Conservation (phyloP, 2,329 filamentous ascomycete genomes). For the Penicillium sclerotigenum region DNA sequence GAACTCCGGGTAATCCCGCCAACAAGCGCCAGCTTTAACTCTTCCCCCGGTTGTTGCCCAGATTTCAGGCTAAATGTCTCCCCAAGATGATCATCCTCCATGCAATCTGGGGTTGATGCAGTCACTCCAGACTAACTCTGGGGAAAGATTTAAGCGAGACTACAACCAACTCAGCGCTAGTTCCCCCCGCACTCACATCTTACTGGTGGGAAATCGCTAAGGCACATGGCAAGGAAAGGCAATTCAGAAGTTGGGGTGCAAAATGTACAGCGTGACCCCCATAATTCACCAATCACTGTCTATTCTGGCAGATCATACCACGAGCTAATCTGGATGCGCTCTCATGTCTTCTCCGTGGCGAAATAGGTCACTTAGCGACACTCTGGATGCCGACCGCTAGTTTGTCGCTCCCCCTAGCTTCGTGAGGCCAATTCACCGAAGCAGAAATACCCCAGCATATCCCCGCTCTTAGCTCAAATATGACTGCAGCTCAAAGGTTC, state of each 20-base stretch:
- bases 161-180: neutral
- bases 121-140: neutral
- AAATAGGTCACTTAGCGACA: constrained; percentile 9
- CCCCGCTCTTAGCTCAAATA: neutral
- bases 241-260: neutral
- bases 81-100: neutral
- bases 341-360: constrained; percentile 17
- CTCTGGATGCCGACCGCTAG: neutral
- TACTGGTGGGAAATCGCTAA: constrained; percentile 18
- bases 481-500: neutral
- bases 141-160: neutral
- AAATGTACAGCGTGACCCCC: constrained; percentile 5
- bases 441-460: constrained; percentile 12
- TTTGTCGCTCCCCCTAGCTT: constrained; percentile 1
- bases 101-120: neutral
- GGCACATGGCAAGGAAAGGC: neutral
- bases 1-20: neutral
- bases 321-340: neutral
- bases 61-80: constrained; percentile 8
- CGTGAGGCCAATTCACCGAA: neutral
- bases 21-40: constrained; percentile 1
- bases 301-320: neutral
- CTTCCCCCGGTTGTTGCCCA: neutral
- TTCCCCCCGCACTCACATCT: constrained; percentile 1
- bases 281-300: constrained; percentile 8